Evolutionary conservation across 192 early-diverging fungal species (phyloP).

Genomic region (Linnemannia exigua): DNA sequence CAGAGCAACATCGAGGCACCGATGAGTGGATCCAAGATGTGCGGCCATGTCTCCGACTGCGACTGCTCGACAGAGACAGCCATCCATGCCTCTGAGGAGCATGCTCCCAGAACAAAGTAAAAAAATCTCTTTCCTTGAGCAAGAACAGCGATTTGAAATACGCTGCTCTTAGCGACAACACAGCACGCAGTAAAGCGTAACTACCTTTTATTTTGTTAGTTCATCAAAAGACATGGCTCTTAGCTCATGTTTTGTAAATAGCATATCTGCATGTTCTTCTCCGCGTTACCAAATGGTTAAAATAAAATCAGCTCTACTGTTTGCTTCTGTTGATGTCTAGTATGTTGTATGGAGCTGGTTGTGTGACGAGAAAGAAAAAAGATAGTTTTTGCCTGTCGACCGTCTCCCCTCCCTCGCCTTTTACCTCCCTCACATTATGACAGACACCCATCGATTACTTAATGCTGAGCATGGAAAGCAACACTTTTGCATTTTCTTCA

Average conservation of each 20-base stretch:
- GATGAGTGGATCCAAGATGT: conserved; percentile 39
- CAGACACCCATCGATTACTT: too few species aligned
- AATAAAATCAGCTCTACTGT: background rate
- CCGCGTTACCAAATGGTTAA: too few species aligned
- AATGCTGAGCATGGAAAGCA: too few species aligned
- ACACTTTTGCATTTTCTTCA: too few species aligned
- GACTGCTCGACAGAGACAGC: conserved; percentile 31
- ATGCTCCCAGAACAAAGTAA: conserved; percentile 24
- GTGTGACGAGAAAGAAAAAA: too few species aligned
- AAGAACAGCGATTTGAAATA: background rate
- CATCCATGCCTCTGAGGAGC: conserved; percentile 35
- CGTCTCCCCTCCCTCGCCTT: too few species aligned
- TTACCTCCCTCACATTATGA: too few species aligned
- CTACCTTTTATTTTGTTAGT: background rate
- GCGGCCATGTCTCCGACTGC: conserved; percentile 32
- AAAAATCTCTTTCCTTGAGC: background rate
- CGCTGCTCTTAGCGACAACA: too few species aligned
- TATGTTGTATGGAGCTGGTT: too few species aligned
- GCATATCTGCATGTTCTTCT: background rate
- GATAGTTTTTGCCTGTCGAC: too few species aligned
- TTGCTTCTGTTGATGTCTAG: background rate
- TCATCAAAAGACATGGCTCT: background rate
- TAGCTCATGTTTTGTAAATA: conserved; percentile 2
- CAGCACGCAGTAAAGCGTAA: too few species aligned
- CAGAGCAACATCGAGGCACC: conserved; percentile 45